These are phyloP conservation scores for Camelina sativa DNA, from an alignment of 345 rosid species.

Conservation along the genomic window DNA sequence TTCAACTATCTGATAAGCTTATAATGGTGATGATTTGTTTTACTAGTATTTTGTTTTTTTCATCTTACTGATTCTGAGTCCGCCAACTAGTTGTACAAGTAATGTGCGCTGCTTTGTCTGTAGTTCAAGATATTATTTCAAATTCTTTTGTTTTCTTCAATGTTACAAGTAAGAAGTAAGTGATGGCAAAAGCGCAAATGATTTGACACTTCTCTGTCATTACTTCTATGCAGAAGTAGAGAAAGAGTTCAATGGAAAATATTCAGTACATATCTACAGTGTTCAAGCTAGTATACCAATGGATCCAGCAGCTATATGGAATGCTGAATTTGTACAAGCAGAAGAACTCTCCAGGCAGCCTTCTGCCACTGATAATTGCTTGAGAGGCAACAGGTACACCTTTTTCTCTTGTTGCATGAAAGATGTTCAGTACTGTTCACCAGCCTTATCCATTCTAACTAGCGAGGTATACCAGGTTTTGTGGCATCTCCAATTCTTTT, in stretches of 20 bases:
- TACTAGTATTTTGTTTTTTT: background rate
- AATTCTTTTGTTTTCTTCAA: too few species aligned
- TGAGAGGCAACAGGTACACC: constrained; percentile 84
- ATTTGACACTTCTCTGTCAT: constrained; percentile 21
- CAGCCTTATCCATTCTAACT: constrained; percentile 24
- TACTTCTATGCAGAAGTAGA: constrained; percentile 66
- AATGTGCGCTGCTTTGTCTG: background rate
- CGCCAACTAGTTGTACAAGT: background rate
- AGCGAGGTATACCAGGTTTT: constrained; percentile 57
- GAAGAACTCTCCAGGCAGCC: constrained; percentile 82
- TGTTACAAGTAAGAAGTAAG: background rate
- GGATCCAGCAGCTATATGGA: constrained; percentile 87
- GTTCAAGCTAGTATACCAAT: constrained; percentile 82
- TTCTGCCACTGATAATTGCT: constrained; percentile 62
- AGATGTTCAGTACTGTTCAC: constrained; percentile 9
- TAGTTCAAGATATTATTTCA: background rate
- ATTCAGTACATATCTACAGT: constrained; percentile 79
- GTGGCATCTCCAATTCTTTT: constrained; percentile 74
- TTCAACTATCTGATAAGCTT: constrained; percentile 6
- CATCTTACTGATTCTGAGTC: background rate
- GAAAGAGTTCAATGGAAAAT: constrained; percentile 67
- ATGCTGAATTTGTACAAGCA: constrained; percentile 85
- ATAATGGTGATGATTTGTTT: background rate
- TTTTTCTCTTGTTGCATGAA: constrained; percentile 14
- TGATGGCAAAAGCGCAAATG: background rate